phyloP scores from a whole-genome alignment of 1,139 yeast species.

The Lodderomyces beijingensis region DNA sequence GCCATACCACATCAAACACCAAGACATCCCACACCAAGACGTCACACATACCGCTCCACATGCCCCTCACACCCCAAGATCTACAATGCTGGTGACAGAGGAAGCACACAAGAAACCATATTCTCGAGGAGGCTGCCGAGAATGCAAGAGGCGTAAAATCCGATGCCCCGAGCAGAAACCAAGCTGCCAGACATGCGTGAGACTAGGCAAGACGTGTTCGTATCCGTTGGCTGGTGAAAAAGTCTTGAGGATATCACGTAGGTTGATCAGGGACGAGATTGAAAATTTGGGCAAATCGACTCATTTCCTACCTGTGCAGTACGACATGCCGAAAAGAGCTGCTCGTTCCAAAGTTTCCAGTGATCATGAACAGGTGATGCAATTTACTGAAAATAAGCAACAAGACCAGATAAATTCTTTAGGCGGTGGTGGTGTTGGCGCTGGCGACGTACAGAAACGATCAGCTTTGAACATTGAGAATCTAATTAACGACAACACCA shows the following conservation, averaged over 20 bases:
- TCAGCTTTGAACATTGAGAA: conserved; percentile 11
- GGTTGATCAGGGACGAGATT: conserved; percentile 12
- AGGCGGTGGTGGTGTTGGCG: too few relatives aligned
- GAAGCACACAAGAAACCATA: conserved; percentile 7
- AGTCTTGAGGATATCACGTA: conserved; percentile 12
- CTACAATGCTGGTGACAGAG: too few relatives aligned
- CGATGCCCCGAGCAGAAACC: conserved; percentile 53
- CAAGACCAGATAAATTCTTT: conserved; percentile 1
- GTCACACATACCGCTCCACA: neutral
- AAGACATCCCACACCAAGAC: neutral
- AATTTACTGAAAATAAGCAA: neutral
- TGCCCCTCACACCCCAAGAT: too few relatives aligned
- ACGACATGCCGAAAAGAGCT: conserved; percentile 10
- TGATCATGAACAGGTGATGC: neutral
- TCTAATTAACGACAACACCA: conserved; percentile 7
- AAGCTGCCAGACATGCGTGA: conserved; percentile 34
- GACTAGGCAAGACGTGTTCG: conserved; percentile 20
- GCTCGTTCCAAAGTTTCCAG: neutral
- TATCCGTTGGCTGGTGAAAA: conserved; percentile 23
- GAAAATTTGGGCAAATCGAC: conserved; percentile 11
- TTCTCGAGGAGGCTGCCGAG: conserved; percentile 20
- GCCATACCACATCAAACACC: too few relatives aligned
- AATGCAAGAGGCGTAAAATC: conserved; percentile 26
- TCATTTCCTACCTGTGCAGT: conserved; percentile 13
- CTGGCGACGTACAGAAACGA: conserved; percentile 2